Evolutionary conservation across 179 eudicot genomes (phyloP).

Genomic region (Beta macrorhiza): DNA sequence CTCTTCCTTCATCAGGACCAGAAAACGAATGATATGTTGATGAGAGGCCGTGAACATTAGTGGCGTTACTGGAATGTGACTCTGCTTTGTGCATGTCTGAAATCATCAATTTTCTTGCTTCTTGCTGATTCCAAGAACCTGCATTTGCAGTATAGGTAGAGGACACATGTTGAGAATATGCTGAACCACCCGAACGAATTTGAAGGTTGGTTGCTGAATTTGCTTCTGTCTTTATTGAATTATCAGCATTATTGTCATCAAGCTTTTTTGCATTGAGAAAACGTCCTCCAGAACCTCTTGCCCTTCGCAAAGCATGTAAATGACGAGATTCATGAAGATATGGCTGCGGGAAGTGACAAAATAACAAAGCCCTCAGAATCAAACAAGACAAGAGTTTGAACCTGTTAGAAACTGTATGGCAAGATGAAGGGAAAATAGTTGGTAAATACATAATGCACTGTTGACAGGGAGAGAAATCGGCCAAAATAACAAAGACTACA

Average conservation of each 20-base stretch:
- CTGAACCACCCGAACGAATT: constrained; percentile 12
- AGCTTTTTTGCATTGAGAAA: constrained; percentile 36
- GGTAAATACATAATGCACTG: neutral
- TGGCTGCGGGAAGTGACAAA: constrained; percentile 26
- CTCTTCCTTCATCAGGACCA: constrained; percentile 17
- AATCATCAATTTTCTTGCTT: constrained; percentile 16
- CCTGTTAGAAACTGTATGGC: neutral
- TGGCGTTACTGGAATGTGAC: constrained; percentile 18
- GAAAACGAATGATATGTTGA: constrained; percentile 27
- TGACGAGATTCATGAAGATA: constrained; percentile 48
- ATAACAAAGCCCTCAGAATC: neutral
- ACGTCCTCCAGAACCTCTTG: constrained; percentile 40
- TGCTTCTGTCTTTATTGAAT: neutral
- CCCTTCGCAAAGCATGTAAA: constrained; percentile 42
- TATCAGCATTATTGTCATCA: constrained; percentile 18
- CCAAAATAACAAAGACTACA: neutral
- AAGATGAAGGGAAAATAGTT: neutral
- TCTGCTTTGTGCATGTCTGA: constrained; percentile 18
- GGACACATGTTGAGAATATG: constrained; percentile 1
- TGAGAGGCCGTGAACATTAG: constrained; percentile 10
- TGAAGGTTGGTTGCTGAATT: constrained; percentile 13
- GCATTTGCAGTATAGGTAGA: constrained; percentile 13
- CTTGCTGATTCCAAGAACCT: constrained; percentile 25
- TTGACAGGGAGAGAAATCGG: neutral
- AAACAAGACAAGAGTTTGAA: neutral